These are phyloP conservation scores for Trichomonas gallinae DNA, from an alignment of 208 protist species.

Conservation along the genomic window DNA sequence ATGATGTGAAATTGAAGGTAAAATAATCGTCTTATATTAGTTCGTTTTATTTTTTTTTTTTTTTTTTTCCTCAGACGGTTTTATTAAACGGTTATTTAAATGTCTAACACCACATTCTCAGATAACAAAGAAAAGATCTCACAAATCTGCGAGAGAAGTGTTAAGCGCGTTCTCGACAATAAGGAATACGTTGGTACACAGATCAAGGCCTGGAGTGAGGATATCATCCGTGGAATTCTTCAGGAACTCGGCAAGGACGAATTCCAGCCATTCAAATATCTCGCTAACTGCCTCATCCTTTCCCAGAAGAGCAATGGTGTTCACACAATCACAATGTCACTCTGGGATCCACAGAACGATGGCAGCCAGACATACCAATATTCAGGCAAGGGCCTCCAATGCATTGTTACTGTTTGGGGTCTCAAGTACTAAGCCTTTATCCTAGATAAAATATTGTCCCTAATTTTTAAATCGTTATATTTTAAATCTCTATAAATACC, in stretches of 20 bases:
- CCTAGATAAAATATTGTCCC: background rate
- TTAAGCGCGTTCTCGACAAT: background rate
- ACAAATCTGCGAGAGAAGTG: background rate
- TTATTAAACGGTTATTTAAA: background rate
- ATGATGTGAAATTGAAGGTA: no score
- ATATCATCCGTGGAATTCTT: background rate
- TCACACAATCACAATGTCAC: slow-evolving; percentile 18
- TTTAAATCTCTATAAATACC: background rate
- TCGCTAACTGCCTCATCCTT: background rate
- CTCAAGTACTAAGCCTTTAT: slow-evolving; percentile 12
- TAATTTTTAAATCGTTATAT: background rate
- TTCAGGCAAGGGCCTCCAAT: background rate
- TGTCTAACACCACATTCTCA: background rate
- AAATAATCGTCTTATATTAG: no score
- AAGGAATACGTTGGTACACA: background rate
- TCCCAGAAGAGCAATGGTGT: slow-evolving; percentile 1
- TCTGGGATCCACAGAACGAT: slow-evolving; percentile 20
- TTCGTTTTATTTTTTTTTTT: no score
- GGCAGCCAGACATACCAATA: background rate
- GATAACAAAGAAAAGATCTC: background rate
- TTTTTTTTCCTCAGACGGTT: no score
- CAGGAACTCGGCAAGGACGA: background rate
- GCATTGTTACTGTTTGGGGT: slow-evolving; percentile 10
- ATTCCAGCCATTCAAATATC: slow-evolving; percentile 22
- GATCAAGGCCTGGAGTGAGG: background rate